These are phyloP conservation scores for Lentinula sp. DNA, from an alignment of 768 basidiomycete species.

Conservation along the genomic window DNA sequence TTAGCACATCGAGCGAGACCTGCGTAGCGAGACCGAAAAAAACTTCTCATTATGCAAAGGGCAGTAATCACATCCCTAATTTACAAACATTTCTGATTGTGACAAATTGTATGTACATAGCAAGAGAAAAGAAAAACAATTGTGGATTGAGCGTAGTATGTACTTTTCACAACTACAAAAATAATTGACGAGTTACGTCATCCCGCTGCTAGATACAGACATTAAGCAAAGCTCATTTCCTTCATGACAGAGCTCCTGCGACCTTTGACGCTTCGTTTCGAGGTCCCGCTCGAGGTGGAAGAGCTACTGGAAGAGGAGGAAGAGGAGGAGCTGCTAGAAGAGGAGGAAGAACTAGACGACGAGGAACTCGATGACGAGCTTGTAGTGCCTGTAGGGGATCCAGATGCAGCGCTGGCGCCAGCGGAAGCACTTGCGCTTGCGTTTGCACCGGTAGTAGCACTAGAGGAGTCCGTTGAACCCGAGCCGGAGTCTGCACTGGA, in stretches of 20 bases:
- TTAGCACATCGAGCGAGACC: no score
- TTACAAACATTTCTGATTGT: no score
- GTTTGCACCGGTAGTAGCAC: background rate
- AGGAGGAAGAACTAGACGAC: background rate
- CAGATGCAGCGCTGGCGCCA: background rate
- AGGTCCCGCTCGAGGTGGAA: background rate
- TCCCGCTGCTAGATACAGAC: background rate
- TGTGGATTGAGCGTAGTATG: background rate
- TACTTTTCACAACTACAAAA: background rate
- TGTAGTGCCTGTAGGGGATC: background rate
- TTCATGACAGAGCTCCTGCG: background rate
- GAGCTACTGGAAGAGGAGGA: background rate
- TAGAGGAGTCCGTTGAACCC: background rate
- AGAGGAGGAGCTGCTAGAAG: background rate
- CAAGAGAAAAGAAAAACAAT: no score
- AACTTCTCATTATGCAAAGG: no score
- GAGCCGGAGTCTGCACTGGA: background rate
- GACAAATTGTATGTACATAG: no score
- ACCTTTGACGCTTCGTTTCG: background rate
- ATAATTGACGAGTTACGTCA: background rate
- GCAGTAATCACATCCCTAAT: no score
- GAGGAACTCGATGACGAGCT: background rate
- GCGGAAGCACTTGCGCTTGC: background rate
- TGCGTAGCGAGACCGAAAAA: no score
- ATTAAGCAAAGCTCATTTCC: background rate